Conservation (phyloP, 2,329 filamentous ascomycete genomes). For the Pleurostoma richardsiae region DNA sequence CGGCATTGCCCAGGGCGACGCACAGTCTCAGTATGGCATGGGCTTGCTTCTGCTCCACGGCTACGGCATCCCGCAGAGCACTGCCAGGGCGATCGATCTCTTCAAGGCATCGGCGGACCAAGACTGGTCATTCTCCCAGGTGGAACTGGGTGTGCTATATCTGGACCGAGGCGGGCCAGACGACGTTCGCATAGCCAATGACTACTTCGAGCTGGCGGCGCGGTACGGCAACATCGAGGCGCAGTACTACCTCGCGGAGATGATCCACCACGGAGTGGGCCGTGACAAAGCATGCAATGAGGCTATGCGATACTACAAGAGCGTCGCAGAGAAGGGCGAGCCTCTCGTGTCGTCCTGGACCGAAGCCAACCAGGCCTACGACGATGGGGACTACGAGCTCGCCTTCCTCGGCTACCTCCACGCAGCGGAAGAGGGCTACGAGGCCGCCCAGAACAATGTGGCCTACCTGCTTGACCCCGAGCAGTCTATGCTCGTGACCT, state of each 20-base stretch:
- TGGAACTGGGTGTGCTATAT: slow-evolving; percentile 77
- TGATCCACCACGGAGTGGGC: slow-evolving; percentile 75
- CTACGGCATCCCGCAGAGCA: slow-evolving; percentile 62
- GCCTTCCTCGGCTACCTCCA: slow-evolving; percentile 79
- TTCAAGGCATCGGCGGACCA: slow-evolving; percentile 79
- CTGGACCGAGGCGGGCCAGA: slow-evolving; percentile 70
- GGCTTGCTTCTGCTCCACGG: slow-evolving; percentile 81
- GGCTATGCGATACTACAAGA: slow-evolving; percentile 79
- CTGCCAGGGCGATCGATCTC: slow-evolving; percentile 66
- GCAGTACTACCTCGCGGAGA: slow-evolving; percentile 87
- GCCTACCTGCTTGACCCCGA: slow-evolving; percentile 78
- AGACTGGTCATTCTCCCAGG: slow-evolving; percentile 74
- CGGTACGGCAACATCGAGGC: slow-evolving; percentile 82
- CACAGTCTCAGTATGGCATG: slow-evolving; percentile 78
- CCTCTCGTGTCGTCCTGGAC: slow-evolving; percentile 70
- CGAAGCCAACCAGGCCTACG: slow-evolving; percentile 80
- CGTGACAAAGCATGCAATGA: slow-evolving; percentile 73
- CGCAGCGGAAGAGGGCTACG: slow-evolving; percentile 89
- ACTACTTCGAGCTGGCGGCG: slow-evolving; percentile 84
- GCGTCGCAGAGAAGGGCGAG: slow-evolving; percentile 69
- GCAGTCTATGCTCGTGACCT: slow-evolving; percentile 52
- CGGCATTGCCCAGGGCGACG: slow-evolving; percentile 69
- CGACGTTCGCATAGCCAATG: slow-evolving; percentile 71
- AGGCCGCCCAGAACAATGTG: slow-evolving; percentile 84
- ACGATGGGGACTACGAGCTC: slow-evolving; percentile 70